Conservation (phyloP, 805 yeast species). For the Ogataea dorogensis region DNA sequence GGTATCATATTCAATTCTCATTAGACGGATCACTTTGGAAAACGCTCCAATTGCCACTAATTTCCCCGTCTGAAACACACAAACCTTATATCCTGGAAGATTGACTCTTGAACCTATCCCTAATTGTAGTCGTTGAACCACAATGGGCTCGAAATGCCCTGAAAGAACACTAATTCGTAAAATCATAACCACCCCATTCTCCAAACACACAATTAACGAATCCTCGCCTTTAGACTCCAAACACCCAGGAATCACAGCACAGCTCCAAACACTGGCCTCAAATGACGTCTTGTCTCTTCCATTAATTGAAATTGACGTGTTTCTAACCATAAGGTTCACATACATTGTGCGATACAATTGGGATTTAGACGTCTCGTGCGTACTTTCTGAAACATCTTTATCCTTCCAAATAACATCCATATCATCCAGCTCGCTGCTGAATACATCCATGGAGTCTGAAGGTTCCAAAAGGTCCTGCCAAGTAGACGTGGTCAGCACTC, state of each 20-base stretch:
- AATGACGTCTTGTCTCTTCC: slow-evolving; percentile 19
- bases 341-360: slow-evolving; percentile 3
- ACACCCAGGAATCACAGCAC: slow-evolving; percentile 26
- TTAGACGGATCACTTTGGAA: slow-evolving; percentile 21
- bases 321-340: slow-evolving; percentile 23
- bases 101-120: not conserved
- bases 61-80: slow-evolving; percentile 17
- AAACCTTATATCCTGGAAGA: slow-evolving; percentile 19
- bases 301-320: slow-evolving; percentile 27
- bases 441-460: slow-evolving; percentile 25
- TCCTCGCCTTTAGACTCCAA: slow-evolving; percentile 26
- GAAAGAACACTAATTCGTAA: slow-evolving; percentile 20
- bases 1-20: slow-evolving; percentile 18
- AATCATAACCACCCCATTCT: slow-evolving; percentile 23
- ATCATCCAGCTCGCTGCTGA: slow-evolving; percentile 25
- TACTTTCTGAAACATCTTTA: not conserved
- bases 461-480: slow-evolving; percentile 29
- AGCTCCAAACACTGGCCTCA: slow-evolving; percentile 23
- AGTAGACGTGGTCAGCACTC: slow-evolving; percentile 20
- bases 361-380: not conserved
- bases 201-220: slow-evolving; percentile 25
- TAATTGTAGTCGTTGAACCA: slow-evolving; percentile 20
- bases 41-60: slow-evolving; percentile 28
- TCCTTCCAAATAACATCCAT: slow-evolving; percentile 15
- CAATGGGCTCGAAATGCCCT: slow-evolving; percentile 24